A percentile compares a stretch with the other conserved stretches of the same genome.
phyloP scores from a whole-genome alignment of 169 alveolate genomes.

The Eimeria praecox region DNA sequence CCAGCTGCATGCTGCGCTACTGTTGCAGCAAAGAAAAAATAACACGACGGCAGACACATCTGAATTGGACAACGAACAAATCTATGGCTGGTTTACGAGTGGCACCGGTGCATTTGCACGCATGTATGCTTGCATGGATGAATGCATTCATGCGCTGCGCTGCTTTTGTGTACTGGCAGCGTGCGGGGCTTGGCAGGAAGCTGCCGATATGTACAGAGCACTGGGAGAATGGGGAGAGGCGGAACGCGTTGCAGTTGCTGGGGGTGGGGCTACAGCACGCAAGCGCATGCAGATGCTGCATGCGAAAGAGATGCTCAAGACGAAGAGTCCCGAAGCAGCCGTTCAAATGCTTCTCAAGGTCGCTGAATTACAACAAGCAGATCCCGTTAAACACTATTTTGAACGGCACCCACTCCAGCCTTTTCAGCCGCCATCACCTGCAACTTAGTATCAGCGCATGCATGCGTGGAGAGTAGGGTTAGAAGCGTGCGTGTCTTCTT shows the following conservation, averaged over 20 bases:
- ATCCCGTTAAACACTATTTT: not conserved
- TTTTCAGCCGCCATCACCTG: no score
- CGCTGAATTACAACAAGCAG: not conserved
- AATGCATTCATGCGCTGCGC: not conserved
- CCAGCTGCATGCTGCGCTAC: not conserved
- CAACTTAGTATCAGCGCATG: not conserved
- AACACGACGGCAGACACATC: not conserved
- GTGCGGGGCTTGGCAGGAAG: conserved; percentile 52
- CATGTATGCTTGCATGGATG: not conserved
- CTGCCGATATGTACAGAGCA: conserved; percentile 35
- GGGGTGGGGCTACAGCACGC: conserved; percentile 27
- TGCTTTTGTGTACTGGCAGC: not conserved
- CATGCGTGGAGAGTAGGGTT: no score
- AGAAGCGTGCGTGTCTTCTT: no score
- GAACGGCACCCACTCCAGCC: not conserved
- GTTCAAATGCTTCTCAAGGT: conserved; percentile 7
- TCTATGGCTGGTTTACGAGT: not conserved
- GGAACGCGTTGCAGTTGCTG: conserved; percentile 13
- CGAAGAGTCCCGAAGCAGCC: conserved; percentile 10
- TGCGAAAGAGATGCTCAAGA: not conserved
- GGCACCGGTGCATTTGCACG: not conserved
- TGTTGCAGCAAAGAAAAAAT: not conserved
- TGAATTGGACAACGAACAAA: not conserved
- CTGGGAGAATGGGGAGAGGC: conserved; percentile 26
- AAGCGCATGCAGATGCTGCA: conserved; percentile 10